Base-by-base conservation (phyloP, 768 basidiomycete species). In the Tylopilus subfusipes region DNA sequence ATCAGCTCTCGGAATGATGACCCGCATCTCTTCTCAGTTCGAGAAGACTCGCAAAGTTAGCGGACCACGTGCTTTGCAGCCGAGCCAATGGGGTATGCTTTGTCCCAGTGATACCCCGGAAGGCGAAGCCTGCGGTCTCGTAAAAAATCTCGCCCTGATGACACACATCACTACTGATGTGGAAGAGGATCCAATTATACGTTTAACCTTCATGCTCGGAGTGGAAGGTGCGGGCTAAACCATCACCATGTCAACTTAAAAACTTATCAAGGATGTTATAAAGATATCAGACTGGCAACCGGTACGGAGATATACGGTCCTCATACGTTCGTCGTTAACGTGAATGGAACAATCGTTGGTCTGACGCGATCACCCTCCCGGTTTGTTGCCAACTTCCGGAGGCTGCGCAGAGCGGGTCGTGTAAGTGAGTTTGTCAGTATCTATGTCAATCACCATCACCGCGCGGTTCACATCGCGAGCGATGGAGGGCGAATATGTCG, bases 151-250 rank as follows among this genome's bases (percentile, higher is more conserved):
- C 57, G 97, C 97, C 4, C 77, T 99, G 16, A 99, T 99, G 97
- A 98, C 97, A 4, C 96, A 99, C 72, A 98, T 99, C 69, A 99
- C 97, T 10, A 98, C 97, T 39, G 97, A 98, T 70, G 96, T 94
- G 29, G 94, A 96, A 56, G 97, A 99, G 70, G 91, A 86, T 55
- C 95, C 96, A 1, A 90, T 99, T 51, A 83, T 92, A 59, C 82
- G 86, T 54, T 76, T 98, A 31, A 86, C 91, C 5, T 95, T 88
- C 71, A 86, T 97, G 84, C 82, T 98, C n/a, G 97, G 97, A 27
- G 90, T 98, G 18, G 95, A 99, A 83, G 94, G 93, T 89, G 54
- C 18, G 50, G 79, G 64, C 55, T 30, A 43, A 53, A 16, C 24
- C 42, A 43, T 59, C 45, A 29, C 50, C 42, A 22, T 45, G 44